Conservation (phyloP, 192 early-diverging fungal genomes). For the Backusella parvicylindrica region DNA sequence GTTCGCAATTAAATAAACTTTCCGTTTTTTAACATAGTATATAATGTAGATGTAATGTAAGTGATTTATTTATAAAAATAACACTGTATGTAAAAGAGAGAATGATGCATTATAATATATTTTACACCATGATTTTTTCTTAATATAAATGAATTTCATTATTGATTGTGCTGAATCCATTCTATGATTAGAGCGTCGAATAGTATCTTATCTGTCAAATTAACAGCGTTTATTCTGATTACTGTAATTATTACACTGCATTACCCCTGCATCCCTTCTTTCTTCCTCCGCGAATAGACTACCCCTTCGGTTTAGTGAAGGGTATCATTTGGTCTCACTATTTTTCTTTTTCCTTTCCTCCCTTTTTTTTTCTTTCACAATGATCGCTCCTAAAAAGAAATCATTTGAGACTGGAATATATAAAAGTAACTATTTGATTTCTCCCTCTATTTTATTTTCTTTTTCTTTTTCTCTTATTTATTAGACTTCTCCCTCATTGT, state of each 20-base stretch:
- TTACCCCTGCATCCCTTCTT: not conserved
- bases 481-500: not conserved
- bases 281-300: not conserved
- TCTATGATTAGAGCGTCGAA: not conserved
- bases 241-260: not conserved
- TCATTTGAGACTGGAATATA: not conserved
- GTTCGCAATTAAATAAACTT: not conserved
- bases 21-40: not conserved
- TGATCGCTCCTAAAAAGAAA: constrained; percentile 3
- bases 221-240: not conserved
- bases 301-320: not conserved
- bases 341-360: not conserved
- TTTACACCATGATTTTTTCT: not conserved
- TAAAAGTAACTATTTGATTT: not conserved
- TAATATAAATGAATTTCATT: not conserved
- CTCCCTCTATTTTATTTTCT: not conserved
- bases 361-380: not conserved
- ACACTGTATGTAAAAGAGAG: not conserved
- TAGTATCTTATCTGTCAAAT: not conserved
- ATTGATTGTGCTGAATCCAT: not conserved
- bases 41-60: not conserved
- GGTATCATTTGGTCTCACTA: not conserved
- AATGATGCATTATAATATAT: not conserved
- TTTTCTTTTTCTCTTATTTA: not conserved
- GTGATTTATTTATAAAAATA: not conserved